Evolutionary conservation across 371 early-diverging fungal species (phyloP), one percentile per base, ranked within the genome.

Genomic region (Mortierella sp.): DNA sequence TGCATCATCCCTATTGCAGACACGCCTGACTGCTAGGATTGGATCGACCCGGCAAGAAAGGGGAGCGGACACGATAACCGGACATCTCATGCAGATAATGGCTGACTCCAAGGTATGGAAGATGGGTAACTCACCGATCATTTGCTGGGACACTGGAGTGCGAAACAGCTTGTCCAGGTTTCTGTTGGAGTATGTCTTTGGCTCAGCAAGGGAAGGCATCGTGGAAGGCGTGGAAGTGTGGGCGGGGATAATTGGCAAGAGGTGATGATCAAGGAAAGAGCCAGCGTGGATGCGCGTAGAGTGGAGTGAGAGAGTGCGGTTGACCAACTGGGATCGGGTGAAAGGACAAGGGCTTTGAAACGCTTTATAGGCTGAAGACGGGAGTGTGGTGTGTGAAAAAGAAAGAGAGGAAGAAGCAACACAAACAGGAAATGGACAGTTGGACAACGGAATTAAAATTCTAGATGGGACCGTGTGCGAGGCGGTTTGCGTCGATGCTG

Each of bases 61-160:
- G 50, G 39, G n/a, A 28, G 25, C 31, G 39, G 14, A 27, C 17
- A 22, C 2, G 14, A 34, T 54, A 16, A 34, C 19, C 19, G 34
- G n/a, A n/a, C n/a, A n/a, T n/a, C n/a, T n/a, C n/a, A 12, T 22
- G 51, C 39, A n/a, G 24, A 53, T n/a, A 34, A 34, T 34, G 34
- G 34, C n/a, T 34, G 34, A 34, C 7, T 4, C 4, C 7, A 10
- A 34, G 34, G 34, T 4, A 34, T 4, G 34, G 34, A 34, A 34
- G 34, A 34, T 7, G 34, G 10, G 34, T 10, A 7, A 61, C 76
- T 64, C 60, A 76, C 77, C 77, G 44, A 76, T 69, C 77, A 76
- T 76, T 27, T 76, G 77, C 51, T 76, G 77, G 51, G 77, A 69
- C 45, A 76, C 77, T 22, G 77, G 77, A 62, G 64, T 69, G 41